phyloP scores from a whole-genome alignment of 768 basidiomycete genomes.

The Hericium erinaceus region DNA sequence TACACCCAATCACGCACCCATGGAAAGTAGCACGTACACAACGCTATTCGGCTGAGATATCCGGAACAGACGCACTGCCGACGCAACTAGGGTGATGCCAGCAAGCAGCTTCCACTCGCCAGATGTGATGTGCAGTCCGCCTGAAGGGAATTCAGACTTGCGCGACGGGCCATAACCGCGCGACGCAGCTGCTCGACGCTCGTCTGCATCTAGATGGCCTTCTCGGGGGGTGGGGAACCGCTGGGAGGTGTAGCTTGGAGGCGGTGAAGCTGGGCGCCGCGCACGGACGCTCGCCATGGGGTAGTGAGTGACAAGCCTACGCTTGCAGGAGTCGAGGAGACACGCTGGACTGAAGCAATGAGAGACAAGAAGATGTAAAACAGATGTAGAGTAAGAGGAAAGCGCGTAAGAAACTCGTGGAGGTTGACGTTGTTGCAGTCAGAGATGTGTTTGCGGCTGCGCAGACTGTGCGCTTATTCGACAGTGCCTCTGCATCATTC shows the following conservation, averaged over 20 bases:
- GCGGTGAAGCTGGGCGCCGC: slow-evolving; percentile 13
- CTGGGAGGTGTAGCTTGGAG: slow-evolving; percentile 9
- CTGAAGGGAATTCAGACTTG: slow-evolving; percentile 26
- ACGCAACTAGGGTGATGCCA: slow-evolving; percentile 57
- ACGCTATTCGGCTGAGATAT: slow-evolving; percentile 84
- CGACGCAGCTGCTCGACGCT: slow-evolving; percentile 14
- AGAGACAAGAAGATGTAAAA: not conserved
- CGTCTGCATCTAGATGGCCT: slow-evolving; percentile 15
- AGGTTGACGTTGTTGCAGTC: too few species aligned
- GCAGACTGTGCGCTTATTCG: too few species aligned
- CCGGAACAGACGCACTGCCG: slow-evolving; percentile 76
- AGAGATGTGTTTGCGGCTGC: too few species aligned
- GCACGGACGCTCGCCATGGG: slow-evolving; percentile 17
- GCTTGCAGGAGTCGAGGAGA: not conserved
- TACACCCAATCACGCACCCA: not conserved
- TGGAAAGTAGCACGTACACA: slow-evolving; percentile 54
- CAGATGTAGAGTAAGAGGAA: not conserved
- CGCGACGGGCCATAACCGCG: slow-evolving; percentile 12
- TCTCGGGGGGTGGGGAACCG: slow-evolving; percentile 6
- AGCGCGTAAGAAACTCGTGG: not conserved
- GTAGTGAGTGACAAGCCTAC: slow-evolving; percentile 6
- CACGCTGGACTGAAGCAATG: not conserved
- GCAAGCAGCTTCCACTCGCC: slow-evolving; percentile 75
- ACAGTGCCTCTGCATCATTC: too few species aligned
- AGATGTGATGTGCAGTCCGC: slow-evolving; percentile 53